Evolutionary conservation across 2,329 filamentous ascomycete species (phyloP).

Genomic region (Hypoxylon sp.): DNA sequence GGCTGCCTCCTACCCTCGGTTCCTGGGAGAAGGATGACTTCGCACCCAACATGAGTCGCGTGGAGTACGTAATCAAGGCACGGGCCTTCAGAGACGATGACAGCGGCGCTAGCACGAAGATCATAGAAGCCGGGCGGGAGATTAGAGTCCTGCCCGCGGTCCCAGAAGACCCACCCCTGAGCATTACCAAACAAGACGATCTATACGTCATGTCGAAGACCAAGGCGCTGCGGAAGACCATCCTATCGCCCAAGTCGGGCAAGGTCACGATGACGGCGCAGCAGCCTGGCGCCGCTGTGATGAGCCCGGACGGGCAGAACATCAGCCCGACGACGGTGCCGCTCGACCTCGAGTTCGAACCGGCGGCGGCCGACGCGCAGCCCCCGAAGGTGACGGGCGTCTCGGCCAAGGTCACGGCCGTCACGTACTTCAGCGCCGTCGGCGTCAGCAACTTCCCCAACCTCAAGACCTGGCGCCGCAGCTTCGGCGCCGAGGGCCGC

Average conservation of each 20-base stretch:
- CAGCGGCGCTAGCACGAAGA: constrained; percentile 39
- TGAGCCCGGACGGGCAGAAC: constrained; percentile 58
- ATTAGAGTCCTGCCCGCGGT: constrained; percentile 62
- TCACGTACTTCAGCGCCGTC: constrained; percentile 60
- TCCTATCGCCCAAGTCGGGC: constrained; percentile 61
- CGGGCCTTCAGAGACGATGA: constrained; percentile 50
- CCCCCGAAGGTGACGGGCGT: constrained; percentile 60
- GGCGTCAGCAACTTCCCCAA: constrained; percentile 59
- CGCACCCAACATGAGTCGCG: constrained; percentile 61
- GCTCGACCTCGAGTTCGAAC: constrained; percentile 58
- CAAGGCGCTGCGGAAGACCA: constrained; percentile 61
- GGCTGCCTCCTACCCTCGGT: constrained; percentile 61
- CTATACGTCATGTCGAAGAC: constrained; percentile 59
- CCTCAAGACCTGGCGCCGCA: constrained; percentile 53
- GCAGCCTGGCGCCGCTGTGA: constrained; percentile 58
- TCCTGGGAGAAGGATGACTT: constrained; percentile 64
- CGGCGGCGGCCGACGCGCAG: constrained; percentile 51
- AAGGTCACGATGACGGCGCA: constrained; percentile 54
- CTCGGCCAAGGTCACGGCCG: constrained; percentile 59
- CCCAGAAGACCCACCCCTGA: constrained; percentile 60
- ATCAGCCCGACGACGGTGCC: constrained; percentile 53
- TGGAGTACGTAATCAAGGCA: constrained; percentile 62
- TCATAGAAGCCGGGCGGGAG: constrained; percentile 53
- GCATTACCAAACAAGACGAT: constrained; percentile 56
- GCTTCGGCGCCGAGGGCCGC: constrained; percentile 51